Conservation (phyloP, 345 rosid species). For the Sapria himalayana region DNA sequence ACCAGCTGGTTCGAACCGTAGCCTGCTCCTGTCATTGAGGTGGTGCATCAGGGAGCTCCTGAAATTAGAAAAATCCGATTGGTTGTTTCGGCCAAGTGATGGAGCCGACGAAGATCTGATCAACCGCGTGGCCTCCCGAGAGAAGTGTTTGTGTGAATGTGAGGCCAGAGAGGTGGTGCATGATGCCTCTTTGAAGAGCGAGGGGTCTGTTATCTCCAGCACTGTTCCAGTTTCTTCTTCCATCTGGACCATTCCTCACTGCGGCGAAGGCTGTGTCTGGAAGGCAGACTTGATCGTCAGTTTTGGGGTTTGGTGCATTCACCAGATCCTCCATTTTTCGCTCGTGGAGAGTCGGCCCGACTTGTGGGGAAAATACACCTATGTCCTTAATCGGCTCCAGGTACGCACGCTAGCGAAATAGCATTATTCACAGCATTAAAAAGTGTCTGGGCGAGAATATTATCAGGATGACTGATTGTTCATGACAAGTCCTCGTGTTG, state of each 20-base stretch:
- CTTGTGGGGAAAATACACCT: conserved; percentile 96
- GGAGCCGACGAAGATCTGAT: conserved; percentile 87
- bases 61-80: conserved; percentile 82
- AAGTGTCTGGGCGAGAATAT: too few relatives aligned
- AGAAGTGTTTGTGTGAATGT: conserved; percentile 46
- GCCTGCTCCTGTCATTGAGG: conserved; percentile 71
- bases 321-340: conserved; percentile 68
- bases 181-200: conserved; percentile 15
- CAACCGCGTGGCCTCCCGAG: conserved; percentile 80
- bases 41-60: conserved; percentile 53
- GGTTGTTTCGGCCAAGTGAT: conserved; percentile 71
- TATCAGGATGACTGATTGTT: too few relatives aligned
- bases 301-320: conserved; percentile 98
- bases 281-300: conserved; percentile 56
- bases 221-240: conserved; percentile 31
- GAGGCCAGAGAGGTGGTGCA: conserved; percentile 47
- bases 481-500: too few relatives aligned
- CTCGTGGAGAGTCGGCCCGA: conserved; percentile 96
- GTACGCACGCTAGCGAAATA: too few relatives aligned
- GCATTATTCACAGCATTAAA: too few relatives aligned
- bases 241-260: conserved; percentile 74
- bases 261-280: conserved; percentile 93
- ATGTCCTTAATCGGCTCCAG: conserved; percentile 91
- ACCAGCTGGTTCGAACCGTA: conserved; percentile 40
- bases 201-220: conserved; percentile 11